Percentiles rank a stretch among this genome's conserved stretches.
These are phyloP conservation scores for Zymoseptoria ardabiliae DNA, from an alignment of 2,329 filamentous ascomycete species.

Conservation along the genomic window DNA sequence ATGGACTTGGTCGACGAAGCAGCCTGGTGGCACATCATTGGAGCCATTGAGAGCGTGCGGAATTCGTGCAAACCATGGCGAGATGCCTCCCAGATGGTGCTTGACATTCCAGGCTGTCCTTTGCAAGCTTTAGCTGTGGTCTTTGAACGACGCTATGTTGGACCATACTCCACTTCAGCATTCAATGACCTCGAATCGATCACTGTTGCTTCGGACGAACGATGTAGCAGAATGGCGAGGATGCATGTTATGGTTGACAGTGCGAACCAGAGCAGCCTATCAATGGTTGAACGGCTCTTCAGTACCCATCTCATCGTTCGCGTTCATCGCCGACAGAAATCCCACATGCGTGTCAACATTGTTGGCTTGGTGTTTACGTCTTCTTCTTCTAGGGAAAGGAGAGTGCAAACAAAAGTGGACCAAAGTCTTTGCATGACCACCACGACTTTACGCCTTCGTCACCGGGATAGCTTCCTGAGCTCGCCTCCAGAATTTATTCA, in stretches of 20 bases:
- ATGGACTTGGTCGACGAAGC: slow-evolving; percentile 50
- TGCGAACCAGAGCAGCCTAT: background rate
- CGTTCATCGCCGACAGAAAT: too few relatives aligned
- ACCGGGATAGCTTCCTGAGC: too few relatives aligned
- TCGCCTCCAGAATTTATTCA: background rate
- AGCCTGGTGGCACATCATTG: slow-evolving; percentile 41
- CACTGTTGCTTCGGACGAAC: background rate
- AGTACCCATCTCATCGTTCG: background rate
- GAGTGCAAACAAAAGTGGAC: too few relatives aligned
- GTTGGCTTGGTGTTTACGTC: too few relatives aligned
- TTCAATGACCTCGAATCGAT: too few relatives aligned
- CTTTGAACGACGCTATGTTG: background rate
- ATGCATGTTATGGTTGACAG: background rate
- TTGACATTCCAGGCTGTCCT: slow-evolving; percentile 18
- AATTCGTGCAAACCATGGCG: slow-evolving; percentile 47
- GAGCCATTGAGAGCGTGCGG: slow-evolving; percentile 34
- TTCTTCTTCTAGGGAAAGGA: too few relatives aligned
- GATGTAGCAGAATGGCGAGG: background rate
- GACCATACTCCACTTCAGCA: too few relatives aligned
- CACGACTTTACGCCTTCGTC: too few relatives aligned
- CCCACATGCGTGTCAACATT: too few relatives aligned
- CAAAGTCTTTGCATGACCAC: too few relatives aligned
- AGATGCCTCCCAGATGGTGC: slow-evolving; percentile 49
- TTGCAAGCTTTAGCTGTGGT: background rate
- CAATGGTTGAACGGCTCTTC: background rate